Evolutionary conservation across 352 stramenopile species (phyloP).

Genomic region (Phytophthora tentaculata): DNA sequence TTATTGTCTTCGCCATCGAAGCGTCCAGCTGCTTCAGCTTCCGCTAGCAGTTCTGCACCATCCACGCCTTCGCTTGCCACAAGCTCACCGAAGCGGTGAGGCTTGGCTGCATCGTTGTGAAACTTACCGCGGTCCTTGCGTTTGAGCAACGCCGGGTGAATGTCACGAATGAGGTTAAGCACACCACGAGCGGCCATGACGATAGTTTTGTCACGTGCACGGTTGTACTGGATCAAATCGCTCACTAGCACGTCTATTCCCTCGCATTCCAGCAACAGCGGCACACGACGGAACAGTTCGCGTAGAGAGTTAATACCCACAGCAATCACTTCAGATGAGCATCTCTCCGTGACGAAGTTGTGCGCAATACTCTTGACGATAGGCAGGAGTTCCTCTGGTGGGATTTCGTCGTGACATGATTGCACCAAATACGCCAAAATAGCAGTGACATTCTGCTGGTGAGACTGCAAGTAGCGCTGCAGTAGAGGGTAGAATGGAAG

Average conservation of each 20-base stretch:
- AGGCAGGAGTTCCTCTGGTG: slow-evolving; percentile 96
- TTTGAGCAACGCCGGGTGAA: slow-evolving; percentile 95
- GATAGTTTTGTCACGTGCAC: slow-evolving; percentile 96
- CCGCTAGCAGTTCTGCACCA: slow-evolving; percentile 94
- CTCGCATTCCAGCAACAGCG: slow-evolving; percentile 94
- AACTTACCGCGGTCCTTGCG: slow-evolving; percentile 96
- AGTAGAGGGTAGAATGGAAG: slow-evolving; percentile 97
- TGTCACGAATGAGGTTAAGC: slow-evolving; percentile 97
- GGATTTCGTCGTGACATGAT: slow-evolving; percentile 97
- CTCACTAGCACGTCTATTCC: slow-evolving; percentile 89
- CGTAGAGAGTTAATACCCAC: slow-evolving; percentile 98
- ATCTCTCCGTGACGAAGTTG: slow-evolving; percentile 98
- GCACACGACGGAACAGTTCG: slow-evolving; percentile 95
- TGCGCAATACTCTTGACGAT: slow-evolving; percentile 98
- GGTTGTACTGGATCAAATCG: slow-evolving; percentile 97
- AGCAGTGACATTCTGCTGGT: slow-evolving; percentile 92
- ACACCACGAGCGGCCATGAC: slow-evolving; percentile 96
- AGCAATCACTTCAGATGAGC: slow-evolving; percentile 95
- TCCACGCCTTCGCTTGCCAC: slow-evolving; percentile 94
- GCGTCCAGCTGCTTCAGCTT: slow-evolving; percentile 71
- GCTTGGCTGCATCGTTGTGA: slow-evolving; percentile 82
- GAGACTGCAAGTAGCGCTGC: slow-evolving; percentile 92
- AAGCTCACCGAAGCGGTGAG: slow-evolving; percentile 92
- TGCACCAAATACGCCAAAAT: slow-evolving; percentile 98
- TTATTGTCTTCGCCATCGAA: slow-evolving; percentile 86